Evolutionary conservation across 148 eudicot genomes (phyloP).

Genomic region (Cornus controversa): DNA sequence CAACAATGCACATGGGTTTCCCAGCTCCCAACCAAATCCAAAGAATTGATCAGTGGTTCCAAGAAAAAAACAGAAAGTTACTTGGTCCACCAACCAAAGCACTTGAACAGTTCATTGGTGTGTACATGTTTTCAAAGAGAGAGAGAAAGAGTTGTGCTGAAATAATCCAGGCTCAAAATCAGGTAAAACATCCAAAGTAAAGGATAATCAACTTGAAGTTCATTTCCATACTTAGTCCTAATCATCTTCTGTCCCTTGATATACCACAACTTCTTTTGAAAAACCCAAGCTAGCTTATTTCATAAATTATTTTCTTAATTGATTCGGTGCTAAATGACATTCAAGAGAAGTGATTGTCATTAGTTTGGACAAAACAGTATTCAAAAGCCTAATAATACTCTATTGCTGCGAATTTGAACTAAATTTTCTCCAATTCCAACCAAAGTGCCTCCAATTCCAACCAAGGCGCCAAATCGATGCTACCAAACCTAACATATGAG

Average conservation of each 20-base stretch:
- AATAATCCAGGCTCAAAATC: not conserved
- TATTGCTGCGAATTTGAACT: too few species aligned
- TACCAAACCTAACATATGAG: too few species aligned
- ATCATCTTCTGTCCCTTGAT: too few species aligned
- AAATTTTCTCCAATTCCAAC: too few species aligned
- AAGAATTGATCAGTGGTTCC: constrained; percentile 1
- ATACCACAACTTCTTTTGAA: not conserved
- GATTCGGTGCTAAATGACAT: not conserved
- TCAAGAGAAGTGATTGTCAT: not conserved
- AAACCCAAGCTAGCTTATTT: not conserved
- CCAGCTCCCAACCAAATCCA: not conserved
- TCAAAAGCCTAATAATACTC: constrained; percentile 5
- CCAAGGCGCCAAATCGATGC: too few species aligned
- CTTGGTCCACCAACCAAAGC: not conserved
- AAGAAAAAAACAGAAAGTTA: not conserved
- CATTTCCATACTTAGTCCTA: too few species aligned
- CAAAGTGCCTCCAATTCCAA: too few species aligned
- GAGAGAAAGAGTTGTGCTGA: not conserved
- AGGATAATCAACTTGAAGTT: too few species aligned
- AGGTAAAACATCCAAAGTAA: too few species aligned
- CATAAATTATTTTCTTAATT: not conserved
- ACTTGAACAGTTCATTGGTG: not conserved
- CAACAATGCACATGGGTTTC: constrained; percentile 2
- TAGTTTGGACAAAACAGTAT: constrained; percentile 8
- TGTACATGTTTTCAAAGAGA: not conserved